A percentile compares a stretch with the other conserved stretches of the same genome.
Conservation (phyloP, 1,139 yeast species). For the Geotrichum klebahnii region DNA sequence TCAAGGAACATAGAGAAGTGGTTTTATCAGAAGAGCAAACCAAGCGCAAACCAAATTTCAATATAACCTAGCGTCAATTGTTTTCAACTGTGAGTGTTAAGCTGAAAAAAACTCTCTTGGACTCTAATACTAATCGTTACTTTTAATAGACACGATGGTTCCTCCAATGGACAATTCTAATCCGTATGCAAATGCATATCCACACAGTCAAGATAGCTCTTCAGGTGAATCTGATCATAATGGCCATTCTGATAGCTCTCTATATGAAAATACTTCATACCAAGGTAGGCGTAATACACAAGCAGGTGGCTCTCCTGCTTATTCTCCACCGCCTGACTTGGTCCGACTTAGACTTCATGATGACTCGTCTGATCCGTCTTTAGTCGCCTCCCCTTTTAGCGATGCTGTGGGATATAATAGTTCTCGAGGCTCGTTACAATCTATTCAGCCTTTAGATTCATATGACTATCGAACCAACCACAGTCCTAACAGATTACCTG, state of each 20-base stretch:
- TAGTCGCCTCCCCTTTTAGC: constrained; percentile 3
- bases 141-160: too few relatives aligned
- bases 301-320: neutral
- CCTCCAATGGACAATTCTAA: too few relatives aligned
- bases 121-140: too few relatives aligned
- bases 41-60: too few relatives aligned
- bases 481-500: neutral
- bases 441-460: constrained; percentile 1
- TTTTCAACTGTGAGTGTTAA: too few relatives aligned
- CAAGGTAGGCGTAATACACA: neutral
- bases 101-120: too few relatives aligned
- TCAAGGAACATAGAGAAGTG: too few relatives aligned
- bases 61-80: too few relatives aligned
- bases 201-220: neutral
- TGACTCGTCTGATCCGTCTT: neutral
- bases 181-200: too few relatives aligned
- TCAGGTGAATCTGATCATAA: neutral
- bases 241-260: neutral
- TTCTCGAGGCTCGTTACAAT: neutral
- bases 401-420: neutral
- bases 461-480: neutral
- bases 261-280: neutral
- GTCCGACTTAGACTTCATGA: neutral
- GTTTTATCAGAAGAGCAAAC: too few relatives aligned
- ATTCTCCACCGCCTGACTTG: neutral